Evolutionary conservation across 495 filamentous ascomycete genomes (phyloP).

Genomic region (Clavariopsis aquatica): DNA sequence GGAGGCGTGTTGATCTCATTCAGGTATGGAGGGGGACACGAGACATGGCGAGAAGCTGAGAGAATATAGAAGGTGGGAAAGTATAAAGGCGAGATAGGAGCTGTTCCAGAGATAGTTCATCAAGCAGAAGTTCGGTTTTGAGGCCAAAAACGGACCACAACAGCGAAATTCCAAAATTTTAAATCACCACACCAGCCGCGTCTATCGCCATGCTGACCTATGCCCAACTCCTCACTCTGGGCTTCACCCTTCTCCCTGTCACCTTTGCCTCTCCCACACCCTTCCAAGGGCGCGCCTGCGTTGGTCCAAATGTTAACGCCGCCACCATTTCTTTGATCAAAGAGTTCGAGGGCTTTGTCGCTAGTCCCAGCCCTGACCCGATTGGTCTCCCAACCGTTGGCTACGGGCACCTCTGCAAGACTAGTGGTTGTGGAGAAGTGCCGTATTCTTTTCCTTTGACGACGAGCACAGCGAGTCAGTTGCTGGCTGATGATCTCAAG

Average conservation of each 20-base stretch:
- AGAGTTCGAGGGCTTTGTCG: conserved; percentile 47
- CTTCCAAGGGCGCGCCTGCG: conserved; percentile 32
- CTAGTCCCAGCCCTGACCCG: conserved; percentile 46
- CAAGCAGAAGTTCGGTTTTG: neutral
- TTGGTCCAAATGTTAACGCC: conserved; percentile 44
- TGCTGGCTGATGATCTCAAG: conserved; percentile 49
- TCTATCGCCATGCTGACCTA: neutral
- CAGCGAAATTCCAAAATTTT: too few species aligned
- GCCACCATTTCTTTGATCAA: conserved; percentile 48
- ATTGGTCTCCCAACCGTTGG: conserved; percentile 54
- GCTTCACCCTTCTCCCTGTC: conserved; percentile 8
- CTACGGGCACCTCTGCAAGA: conserved; percentile 55
- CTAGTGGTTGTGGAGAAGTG: conserved; percentile 49
- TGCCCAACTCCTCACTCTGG: conserved; percentile 12
- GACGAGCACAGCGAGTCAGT: conserved; percentile 45
- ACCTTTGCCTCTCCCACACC: conserved; percentile 15
- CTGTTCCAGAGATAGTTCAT: neutral
- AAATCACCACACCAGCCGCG: neutral
- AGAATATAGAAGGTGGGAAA: neutral
- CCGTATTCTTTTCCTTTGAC: conserved; percentile 50
- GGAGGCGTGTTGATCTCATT: neutral
- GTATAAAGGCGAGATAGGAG: neutral
- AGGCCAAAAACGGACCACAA: neutral
- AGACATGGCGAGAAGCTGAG: neutral
- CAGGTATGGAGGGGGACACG: neutral